Percentiles rank a stretch among this genome's conserved stretches.
Conservation (phyloP, 2,329 filamentous ascomycete genomes). For the Didymella exigua region DNA sequence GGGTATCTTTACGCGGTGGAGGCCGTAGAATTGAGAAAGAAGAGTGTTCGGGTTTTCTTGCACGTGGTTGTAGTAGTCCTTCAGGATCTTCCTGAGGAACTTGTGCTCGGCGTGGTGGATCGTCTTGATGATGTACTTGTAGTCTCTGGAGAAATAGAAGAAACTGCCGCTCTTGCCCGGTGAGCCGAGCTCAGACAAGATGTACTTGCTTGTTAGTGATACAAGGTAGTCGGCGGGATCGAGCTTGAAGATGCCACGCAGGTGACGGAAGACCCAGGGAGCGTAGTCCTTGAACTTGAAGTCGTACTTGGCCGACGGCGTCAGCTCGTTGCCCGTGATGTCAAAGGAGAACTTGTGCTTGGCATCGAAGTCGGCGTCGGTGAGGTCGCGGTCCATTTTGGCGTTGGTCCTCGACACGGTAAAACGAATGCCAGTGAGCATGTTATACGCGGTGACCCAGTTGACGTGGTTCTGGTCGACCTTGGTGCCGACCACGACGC, state of each 20-base stretch:
- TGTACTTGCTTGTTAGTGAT: constrained; percentile 98
- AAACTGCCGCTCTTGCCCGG: constrained; percentile 98
- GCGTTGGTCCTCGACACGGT: constrained; percentile 95
- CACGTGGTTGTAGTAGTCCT: constrained; percentile 93
- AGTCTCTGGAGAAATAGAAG: constrained; percentile 99
- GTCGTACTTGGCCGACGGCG: constrained; percentile 97
- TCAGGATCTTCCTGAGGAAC: constrained; percentile 80
- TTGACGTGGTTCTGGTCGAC: constrained; percentile 97
- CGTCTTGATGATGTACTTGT: constrained; percentile 99
- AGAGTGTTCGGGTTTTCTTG: constrained; percentile 93
- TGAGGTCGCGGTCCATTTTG: constrained; percentile 89
- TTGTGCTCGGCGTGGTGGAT: constrained; percentile 96
- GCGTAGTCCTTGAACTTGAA: constrained; percentile 99
- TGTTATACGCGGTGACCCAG: constrained; percentile 98
- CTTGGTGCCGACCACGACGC: constrained; percentile 92
- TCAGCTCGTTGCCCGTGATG: constrained; percentile 95
- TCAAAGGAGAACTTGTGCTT: constrained; percentile 99
- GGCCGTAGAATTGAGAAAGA: constrained; percentile 94
- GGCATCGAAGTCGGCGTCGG: constrained; percentile 87
- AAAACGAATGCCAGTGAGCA: constrained; percentile 98
- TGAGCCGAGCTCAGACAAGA: constrained; percentile 93
- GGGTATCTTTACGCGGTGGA: constrained; percentile 97
- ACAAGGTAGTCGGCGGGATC: constrained; percentile 98
- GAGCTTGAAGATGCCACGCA: constrained; percentile 84
- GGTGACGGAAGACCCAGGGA: constrained; percentile 97